Evolutionary conservation across 1,139 yeast genomes (phyloP).

Genomic region (Pichia sp.): DNA sequence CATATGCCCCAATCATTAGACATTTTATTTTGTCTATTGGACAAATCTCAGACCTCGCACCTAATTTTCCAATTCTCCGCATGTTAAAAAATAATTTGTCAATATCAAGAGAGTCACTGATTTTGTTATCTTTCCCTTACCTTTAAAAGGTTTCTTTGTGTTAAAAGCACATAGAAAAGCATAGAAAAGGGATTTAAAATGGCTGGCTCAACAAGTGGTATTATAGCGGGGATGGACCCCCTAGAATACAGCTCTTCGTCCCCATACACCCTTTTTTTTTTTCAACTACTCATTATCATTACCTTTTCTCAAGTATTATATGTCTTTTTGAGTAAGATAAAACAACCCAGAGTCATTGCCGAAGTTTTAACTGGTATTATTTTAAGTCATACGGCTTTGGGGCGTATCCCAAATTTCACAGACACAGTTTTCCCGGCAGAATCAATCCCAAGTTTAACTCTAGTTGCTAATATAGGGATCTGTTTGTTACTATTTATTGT

Average conservation of each 20-base stretch:
- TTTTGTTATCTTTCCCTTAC: too few species aligned
- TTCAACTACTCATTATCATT: constrained; percentile 54
- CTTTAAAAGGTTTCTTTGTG: too few species aligned
- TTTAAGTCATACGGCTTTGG: constrained; percentile 65
- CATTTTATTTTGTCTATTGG: too few species aligned
- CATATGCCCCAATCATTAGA: too few species aligned
- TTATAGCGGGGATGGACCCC: constrained; percentile 66
- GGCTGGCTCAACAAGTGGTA: constrained; percentile 34
- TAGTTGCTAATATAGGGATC: constrained; percentile 67
- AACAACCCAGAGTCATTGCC: constrained; percentile 73
- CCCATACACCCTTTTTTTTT: constrained; percentile 56
- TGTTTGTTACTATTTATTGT: constrained; percentile 67
- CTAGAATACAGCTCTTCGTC: constrained; percentile 47
- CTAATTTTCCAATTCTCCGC: too few species aligned
- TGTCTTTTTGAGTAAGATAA: constrained; percentile 49
- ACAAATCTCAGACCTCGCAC: too few species aligned
- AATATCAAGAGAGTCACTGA: too few species aligned
- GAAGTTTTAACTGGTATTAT: constrained; percentile 72
- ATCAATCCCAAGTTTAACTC: constrained; percentile 56
- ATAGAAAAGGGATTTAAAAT: background rate
- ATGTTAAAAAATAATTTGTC: too few species aligned
- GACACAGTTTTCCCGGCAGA: constrained; percentile 53
- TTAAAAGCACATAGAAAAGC: too few species aligned
- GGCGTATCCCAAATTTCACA: constrained; percentile 62
- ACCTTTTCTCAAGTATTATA: constrained; percentile 49